Base-by-base conservation (phyloP, 768 basidiomycete species). In the Serpula lacrymans region DNA sequence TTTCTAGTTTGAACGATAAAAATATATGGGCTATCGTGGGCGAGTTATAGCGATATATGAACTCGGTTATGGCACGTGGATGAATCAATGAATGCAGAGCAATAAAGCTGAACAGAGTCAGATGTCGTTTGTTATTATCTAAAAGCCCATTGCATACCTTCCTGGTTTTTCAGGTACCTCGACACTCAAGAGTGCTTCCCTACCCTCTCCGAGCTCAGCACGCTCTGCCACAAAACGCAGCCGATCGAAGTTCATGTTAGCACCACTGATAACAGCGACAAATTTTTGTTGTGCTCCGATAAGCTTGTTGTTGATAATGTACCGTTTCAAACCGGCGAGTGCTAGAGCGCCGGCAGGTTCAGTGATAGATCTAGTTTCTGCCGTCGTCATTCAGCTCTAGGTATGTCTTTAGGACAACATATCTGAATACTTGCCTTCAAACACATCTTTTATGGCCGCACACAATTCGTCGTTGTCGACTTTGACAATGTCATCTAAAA, bases 211-310 rank as follows among this genome's bases (percentile, higher is more conserved):
- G 14, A 98, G 73, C 62, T 97, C 93, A 3, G 96, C 96, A 42
- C 96, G 92, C 60, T 99, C 96, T 14, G 96, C 88, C n/a, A 99
- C 94, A 58, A 98, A 99, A 8, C 96, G 80, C 33, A 99, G 64
- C 30, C 95, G 80, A 55, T 92, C 89, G 63, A 99, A 99, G 67
- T 99, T 98, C 90, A 99, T 96, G 66, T 99, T 98, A 13, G 95
- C 96, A 16, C 96, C 96, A 54, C 90, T 94, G 48, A 98, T 69
- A 38, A 97, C 82, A 5, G 80, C 93, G 22, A 97, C 94, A 49
- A 94, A 96, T 42, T 78, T 82, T 67, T 90, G 90, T 41, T 85
- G 75, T 2, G 88, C 80, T 26, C 88, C 89, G 37, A 92, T 52
- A 24, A 98, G 78, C 37, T 84, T 75, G 61, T 96, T 89, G 43